Percentiles rank a stretch among this genome's conserved stretches.
These are phyloP conservation scores for Colletotrichum lentis DNA, from an alignment of 2,329 filamentous ascomycete species.

Conservation along the genomic window DNA sequence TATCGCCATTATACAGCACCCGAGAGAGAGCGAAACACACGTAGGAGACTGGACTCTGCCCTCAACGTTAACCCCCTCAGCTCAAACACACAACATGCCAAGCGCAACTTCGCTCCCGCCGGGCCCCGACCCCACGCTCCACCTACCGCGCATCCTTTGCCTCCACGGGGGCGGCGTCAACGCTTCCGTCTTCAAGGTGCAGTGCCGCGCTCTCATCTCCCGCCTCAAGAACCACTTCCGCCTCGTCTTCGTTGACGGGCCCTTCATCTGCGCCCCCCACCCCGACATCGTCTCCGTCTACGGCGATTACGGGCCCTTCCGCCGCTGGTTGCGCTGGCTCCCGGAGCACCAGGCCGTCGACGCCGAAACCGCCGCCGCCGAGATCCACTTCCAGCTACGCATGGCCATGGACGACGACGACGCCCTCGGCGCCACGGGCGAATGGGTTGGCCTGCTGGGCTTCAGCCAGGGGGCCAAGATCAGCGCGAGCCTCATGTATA, in stretches of 20 bases:
- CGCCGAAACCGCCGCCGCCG: slow-evolving; percentile 50
- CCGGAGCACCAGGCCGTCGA: slow-evolving; percentile 64
- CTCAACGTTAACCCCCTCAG: not conserved
- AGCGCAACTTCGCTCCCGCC: slow-evolving; percentile 19
- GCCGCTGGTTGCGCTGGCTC: slow-evolving; percentile 68
- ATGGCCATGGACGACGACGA: slow-evolving; percentile 62
- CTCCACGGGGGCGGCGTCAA: slow-evolving; percentile 83
- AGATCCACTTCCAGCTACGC: slow-evolving; percentile 52
- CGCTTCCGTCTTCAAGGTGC: slow-evolving; percentile 71
- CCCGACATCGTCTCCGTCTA: slow-evolving; percentile 72
- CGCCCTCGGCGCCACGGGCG: slow-evolving; percentile 58
- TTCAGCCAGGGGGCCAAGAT: slow-evolving; percentile 75
- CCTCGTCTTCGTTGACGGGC: slow-evolving; percentile 76
- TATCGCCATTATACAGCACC: not conserved
- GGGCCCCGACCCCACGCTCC: slow-evolving; percentile 32
- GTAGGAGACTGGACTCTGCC: not conserved
- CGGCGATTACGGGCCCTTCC: slow-evolving; percentile 71
- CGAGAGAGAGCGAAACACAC: not conserved
- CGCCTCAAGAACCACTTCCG: slow-evolving; percentile 67
- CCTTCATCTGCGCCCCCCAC: slow-evolving; percentile 69
- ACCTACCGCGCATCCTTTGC: slow-evolving; percentile 74
- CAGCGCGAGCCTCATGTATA: slow-evolving; percentile 65
- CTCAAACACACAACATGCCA: slow-evolving; percentile 19
- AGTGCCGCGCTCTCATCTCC: slow-evolving; percentile 65
- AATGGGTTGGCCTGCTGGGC: slow-evolving; percentile 68